Base-by-base conservation (phyloP, 108 stramenopile species). In the Discostella stelligeroides region DNA sequence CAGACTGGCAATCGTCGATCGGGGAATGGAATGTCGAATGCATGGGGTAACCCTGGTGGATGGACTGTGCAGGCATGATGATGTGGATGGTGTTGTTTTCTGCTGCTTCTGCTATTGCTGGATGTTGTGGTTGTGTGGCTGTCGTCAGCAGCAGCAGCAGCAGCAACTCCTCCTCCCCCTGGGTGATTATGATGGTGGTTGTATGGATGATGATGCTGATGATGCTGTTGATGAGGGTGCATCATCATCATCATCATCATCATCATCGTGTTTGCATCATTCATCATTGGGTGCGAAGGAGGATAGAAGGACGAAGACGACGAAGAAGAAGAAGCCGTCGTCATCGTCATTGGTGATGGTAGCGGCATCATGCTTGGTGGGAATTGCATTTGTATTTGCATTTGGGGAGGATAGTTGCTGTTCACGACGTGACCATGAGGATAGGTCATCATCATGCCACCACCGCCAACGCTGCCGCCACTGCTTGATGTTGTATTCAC, bases 21-120 rank as follows among this genome's bases (percentile, higher is more conserved):
- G 46, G 88, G 88, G 63, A 94, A 94, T 34, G 89, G 86, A 12
- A 91, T 85, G 56, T 94, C 86, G 18, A 94, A 68, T 5, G 88
- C 54, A 21, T 86, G 90, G 12, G 79, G 80, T 76, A 91, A 85
- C 6, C 92, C 92, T 18, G 87, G 90, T 13, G 88, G 92, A 45
- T 74, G 73, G 60, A 80, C 25, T 11, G 79, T 70, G 37, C 66
- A 61, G 23, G 55, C 30, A 60, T 75, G 34, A 34, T 34, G 34
- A 6, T 3, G 3, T 1, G 60, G 25, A 20, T 68, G 57, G 34
- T 57, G 21, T 51, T 58, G 34, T 74, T 62, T 46, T 0, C 17
- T 13, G n/a, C n/a, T n/a, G n/a, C n/a, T n/a, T n/a, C n/a, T n/a
- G n/a, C n/a, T n/a, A n/a, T n/a, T n/a, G n/a, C n/a, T n/a, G n/a